These are phyloP conservation scores for Aspergillus sp. DNA, from an alignment of 2,329 filamentous ascomycete genomes.

Conservation along the genomic window DNA sequence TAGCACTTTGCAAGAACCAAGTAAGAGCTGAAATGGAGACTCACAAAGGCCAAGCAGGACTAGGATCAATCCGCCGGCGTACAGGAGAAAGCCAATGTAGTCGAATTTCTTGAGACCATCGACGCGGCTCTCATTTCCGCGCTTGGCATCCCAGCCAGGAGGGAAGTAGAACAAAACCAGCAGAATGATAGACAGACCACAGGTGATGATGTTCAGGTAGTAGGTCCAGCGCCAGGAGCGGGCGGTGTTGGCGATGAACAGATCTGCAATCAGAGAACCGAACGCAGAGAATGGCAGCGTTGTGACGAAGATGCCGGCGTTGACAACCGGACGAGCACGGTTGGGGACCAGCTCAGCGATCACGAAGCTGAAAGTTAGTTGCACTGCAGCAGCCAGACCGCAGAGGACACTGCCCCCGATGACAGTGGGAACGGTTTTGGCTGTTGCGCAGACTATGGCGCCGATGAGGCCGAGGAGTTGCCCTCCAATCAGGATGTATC, in stretches of 20 bases:
- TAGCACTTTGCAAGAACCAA: neutral
- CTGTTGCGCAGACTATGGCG: constrained; percentile 41
- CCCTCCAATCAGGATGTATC: constrained; percentile 36
- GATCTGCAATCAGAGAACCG: constrained; percentile 52
- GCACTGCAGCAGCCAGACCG: constrained; percentile 40
- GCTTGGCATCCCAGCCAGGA: constrained; percentile 47
- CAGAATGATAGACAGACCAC: constrained; percentile 28
- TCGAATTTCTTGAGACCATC: constrained; percentile 50
- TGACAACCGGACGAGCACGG: constrained; percentile 37
- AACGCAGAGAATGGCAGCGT: constrained; percentile 32
- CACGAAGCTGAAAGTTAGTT: constrained; percentile 43
- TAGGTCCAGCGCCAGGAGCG: constrained; percentile 54
- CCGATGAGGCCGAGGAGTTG: constrained; percentile 38
- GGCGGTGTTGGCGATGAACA: constrained; percentile 47
- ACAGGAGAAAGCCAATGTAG: constrained; percentile 49
- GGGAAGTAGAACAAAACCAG: constrained; percentile 12
- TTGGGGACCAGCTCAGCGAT: constrained; percentile 45
- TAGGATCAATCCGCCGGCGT: constrained; percentile 44
- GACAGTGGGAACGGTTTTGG: constrained; percentile 39
- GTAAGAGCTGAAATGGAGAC: neutral
- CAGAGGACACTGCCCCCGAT: constrained; percentile 43
- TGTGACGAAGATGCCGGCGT: constrained; percentile 36
- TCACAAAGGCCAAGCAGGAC: constrained; percentile 48
- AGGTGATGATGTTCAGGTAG: constrained; percentile 52
- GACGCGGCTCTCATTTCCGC: constrained; percentile 32